Conservation (phyloP, 139 green algal species). For the Chlamydomonas sphaeroides region DNA sequence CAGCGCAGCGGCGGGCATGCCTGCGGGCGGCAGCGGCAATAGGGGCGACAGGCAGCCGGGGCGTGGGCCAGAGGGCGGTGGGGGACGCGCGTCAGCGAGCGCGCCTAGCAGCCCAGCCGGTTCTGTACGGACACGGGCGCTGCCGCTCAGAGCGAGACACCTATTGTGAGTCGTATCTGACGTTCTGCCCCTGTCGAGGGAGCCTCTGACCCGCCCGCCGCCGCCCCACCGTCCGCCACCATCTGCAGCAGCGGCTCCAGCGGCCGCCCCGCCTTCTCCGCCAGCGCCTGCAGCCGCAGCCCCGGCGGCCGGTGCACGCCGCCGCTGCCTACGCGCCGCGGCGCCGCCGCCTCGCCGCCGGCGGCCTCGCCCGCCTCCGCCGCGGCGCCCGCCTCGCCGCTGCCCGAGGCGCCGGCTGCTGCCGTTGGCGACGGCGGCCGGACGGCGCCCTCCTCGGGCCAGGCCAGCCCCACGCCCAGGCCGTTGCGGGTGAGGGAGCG, state of each 20-base stretch:
- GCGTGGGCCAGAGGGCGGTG: background rate
- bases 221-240: slow-evolving; percentile 31
- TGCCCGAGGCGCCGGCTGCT: background rate
- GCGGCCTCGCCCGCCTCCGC: background rate
- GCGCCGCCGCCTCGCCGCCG: too few relatives aligned
- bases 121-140: too few relatives aligned
- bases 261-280: slow-evolving; percentile 16
- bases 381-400: background rate
- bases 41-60: background rate
- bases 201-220: too few relatives aligned
- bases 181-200: too few relatives aligned
- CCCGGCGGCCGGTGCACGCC: slow-evolving; percentile 1
- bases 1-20: background rate
- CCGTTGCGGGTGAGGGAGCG: background rate
- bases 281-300: slow-evolving; percentile 4
- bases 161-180: too few relatives aligned
- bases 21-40: background rate
- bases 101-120: too few relatives aligned
- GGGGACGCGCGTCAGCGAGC: too few relatives aligned
- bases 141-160: too few relatives aligned
- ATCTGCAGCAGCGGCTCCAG: slow-evolving; percentile 34
- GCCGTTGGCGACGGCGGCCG: background rate
- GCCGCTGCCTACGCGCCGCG: background rate
- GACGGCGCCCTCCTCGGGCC: too few relatives aligned
- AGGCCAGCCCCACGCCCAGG: background rate